phyloP scores from a whole-genome alignment of 352 stramenopile species.

The Phytophthora boehmeriae region DNA sequence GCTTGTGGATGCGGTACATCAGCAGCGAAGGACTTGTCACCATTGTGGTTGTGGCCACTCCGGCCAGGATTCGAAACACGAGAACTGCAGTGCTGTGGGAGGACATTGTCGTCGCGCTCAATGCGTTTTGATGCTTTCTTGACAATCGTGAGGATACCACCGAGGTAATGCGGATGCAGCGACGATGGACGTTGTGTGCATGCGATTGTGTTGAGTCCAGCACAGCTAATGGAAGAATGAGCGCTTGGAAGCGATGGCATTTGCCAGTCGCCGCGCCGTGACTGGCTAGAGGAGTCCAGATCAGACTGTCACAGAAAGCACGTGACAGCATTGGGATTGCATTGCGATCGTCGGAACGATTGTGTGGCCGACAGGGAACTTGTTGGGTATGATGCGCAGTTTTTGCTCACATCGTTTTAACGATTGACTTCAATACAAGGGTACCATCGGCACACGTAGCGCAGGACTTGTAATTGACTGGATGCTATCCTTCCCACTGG shows the following conservation, averaged over 20 bases:
- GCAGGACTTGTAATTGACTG: not conserved
- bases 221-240: constrained; percentile 26
- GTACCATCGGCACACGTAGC: not conserved
- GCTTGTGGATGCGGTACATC: constrained; percentile 49
- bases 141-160: not conserved
- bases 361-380: constrained; percentile 6
- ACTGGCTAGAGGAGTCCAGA: constrained; percentile 10
- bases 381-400: not conserved
- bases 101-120: constrained; percentile 14
- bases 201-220: constrained; percentile 2
- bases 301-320: constrained; percentile 8
- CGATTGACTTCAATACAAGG: constrained; percentile 3
- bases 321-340: constrained; percentile 18
- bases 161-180: not conserved
- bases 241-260: constrained; percentile 12
- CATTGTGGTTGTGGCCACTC: constrained; percentile 45
- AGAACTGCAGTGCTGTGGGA: constrained; percentile 18
- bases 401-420: not conserved
- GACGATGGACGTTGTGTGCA: not conserved
- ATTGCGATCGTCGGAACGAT: constrained; percentile 33
- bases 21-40: constrained; percentile 46
- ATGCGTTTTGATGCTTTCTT: constrained; percentile 7
- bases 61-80: constrained; percentile 36
- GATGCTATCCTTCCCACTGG: not conserved
- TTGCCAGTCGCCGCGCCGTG: constrained; percentile 9